Conservation (phyloP, 176 grass and related monocot species). For the Aegilops longissima region DNA sequence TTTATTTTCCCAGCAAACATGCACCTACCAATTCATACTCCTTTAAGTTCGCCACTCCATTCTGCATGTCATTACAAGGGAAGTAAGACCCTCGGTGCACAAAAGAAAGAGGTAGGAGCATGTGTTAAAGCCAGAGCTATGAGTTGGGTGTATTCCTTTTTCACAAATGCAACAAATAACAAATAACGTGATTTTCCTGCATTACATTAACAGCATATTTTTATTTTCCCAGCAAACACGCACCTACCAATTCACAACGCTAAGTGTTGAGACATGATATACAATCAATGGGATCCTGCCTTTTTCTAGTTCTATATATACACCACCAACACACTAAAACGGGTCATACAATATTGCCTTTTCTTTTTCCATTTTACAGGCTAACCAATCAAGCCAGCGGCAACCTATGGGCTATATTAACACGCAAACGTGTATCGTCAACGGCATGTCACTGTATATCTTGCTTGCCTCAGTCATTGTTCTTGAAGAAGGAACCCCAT, state of each 20-base stretch:
- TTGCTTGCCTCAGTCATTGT: conserved; percentile 45
- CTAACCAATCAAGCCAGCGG: conserved; percentile 41
- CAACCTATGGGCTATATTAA: conserved; percentile 38
- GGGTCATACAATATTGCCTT: conserved; percentile 25
- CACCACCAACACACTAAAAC: conserved; percentile 39
- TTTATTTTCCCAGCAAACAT: conserved; percentile 16
- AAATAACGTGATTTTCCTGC: background rate
- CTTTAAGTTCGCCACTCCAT: too few species aligned
- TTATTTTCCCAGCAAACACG: conserved; percentile 11
- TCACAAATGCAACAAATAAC: background rate
- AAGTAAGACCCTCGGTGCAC: too few species aligned
- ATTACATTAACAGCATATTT: background rate
- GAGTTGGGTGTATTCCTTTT: background rate
- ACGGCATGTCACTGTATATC: background rate
- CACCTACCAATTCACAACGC: conserved; percentile 22
- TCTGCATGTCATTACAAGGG: too few species aligned
- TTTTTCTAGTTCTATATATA: conserved; percentile 54
- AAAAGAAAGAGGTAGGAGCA: too few species aligned
- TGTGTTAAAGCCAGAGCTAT: background rate
- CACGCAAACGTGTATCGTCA: conserved; percentile 35
- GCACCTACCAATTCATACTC: conserved; percentile 19
- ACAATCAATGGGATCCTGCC: conserved; percentile 32
- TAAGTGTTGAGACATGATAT: conserved; percentile 24
- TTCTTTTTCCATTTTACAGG: conserved; percentile 42
- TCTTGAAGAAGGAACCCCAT: conserved; percentile 86